Evolutionary conservation across 176 grass and related monocot species (phyloP).

Genomic region (Lolium perenne): DNA sequence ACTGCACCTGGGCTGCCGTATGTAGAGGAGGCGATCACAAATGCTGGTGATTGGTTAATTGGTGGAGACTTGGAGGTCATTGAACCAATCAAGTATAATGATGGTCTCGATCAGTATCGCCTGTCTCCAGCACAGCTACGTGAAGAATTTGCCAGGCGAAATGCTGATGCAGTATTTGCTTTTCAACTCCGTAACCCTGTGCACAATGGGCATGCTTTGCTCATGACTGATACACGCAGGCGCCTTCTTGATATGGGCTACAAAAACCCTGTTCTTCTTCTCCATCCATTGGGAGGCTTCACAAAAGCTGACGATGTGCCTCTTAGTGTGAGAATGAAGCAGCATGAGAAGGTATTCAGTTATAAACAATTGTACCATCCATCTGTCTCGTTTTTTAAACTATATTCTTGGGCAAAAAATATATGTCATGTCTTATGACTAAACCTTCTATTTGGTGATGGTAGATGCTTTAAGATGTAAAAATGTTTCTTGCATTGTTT

Average conservation of each 20-base stretch:
- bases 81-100: slow-evolving; percentile 96
- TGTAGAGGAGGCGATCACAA: slow-evolving; percentile 77
- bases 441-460: slow-evolving; percentile 3
- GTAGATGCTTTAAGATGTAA: not conserved
- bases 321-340: slow-evolving; percentile 95
- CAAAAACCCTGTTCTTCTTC: slow-evolving; percentile 88
- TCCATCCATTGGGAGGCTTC: slow-evolving; percentile 96
- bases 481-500: slow-evolving; percentile 19
- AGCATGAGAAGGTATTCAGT: slow-evolving; percentile 87
- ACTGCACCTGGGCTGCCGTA: slow-evolving; percentile 84
- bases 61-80: slow-evolving; percentile 97
- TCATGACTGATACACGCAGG: slow-evolving; percentile 92
- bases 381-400: not conserved
- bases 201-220: slow-evolving; percentile 95
- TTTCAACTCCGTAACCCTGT: slow-evolving; percentile 99
- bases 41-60: slow-evolving; percentile 97
- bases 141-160: slow-evolving; percentile 85
- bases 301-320: slow-evolving; percentile 98
- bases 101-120: slow-evolving; percentile 93
- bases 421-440: not conserved
- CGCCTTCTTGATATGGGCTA: slow-evolving; percentile 95
- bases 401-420: not conserved
- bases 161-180: slow-evolving; percentile 96
- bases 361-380: not conserved
- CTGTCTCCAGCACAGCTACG: slow-evolving; percentile 87